phyloP scores from a whole-genome alignment of 345 rosid species.

The Pistacia vera region DNA sequence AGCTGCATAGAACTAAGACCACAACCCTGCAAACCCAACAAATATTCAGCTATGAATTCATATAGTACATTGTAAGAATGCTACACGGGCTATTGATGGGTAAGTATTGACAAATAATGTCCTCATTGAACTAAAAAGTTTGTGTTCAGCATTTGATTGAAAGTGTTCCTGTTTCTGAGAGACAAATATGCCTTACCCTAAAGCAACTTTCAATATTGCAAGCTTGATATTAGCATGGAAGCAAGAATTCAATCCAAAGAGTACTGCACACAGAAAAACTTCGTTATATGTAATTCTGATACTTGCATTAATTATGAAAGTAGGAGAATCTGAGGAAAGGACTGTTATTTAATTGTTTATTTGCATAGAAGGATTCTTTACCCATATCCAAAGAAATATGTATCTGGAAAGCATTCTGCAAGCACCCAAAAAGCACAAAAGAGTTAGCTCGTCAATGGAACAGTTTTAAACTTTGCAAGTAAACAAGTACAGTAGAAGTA shows the following conservation, averaged over 20 bases:
- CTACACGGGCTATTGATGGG: no score
- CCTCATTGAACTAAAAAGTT: no score
- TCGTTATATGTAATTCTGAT: neutral
- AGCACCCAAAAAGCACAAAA: neutral
- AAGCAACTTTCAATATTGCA: slow-evolving; percentile 52
- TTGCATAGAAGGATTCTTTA: slow-evolving; percentile 30
- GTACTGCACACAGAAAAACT: slow-evolving; percentile 50
- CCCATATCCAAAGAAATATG: slow-evolving; percentile 98
- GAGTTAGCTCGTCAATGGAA: slow-evolving; percentile 1
- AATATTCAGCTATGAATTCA: neutral
- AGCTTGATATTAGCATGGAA: slow-evolving; percentile 65
- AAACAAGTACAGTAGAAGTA: no score
- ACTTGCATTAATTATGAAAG: neutral
- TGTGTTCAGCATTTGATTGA: neutral
- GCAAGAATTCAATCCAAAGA: slow-evolving; percentile 65
- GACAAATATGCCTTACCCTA: slow-evolving; percentile 57
- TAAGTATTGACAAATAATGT: no score
- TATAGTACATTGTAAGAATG: neutral
- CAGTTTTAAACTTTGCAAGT: neutral
- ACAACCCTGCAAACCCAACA: slow-evolving; percentile 49
- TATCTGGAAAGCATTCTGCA: slow-evolving; percentile 98
- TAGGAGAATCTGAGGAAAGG: neutral
- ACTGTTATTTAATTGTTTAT: neutral
- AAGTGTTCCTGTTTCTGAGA: neutral
- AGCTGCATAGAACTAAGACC: slow-evolving; percentile 73